These are phyloP conservation scores for Astrothelium macrocarpum DNA, from an alignment of 495 filamentous ascomycete genomes.

Conservation along the genomic window DNA sequence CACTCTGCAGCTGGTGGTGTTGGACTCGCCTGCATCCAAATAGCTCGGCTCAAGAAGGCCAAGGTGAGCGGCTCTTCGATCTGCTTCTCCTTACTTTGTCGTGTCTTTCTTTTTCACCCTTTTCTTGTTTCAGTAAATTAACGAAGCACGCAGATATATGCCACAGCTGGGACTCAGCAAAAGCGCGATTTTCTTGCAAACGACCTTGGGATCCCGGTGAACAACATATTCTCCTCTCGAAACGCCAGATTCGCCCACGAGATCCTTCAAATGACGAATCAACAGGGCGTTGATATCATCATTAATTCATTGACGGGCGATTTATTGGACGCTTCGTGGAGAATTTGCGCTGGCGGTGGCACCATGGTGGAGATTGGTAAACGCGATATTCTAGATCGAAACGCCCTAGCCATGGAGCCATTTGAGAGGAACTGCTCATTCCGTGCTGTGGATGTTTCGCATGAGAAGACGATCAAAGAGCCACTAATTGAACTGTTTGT, in stretches of 20 bases:
- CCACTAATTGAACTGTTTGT: neutral
- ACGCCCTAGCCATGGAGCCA: constrained; percentile 24
- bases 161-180: constrained; percentile 38
- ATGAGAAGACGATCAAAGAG: constrained; percentile 1
- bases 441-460: constrained; percentile 13
- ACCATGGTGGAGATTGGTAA: constrained; percentile 40
- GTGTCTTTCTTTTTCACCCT: no score
- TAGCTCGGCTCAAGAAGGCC: constrained; percentile 24
- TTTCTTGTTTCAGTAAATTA: no score
- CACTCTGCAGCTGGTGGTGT: constrained; percentile 41
- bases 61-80: neutral
- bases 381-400: constrained; percentile 32
- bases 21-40: constrained; percentile 41
- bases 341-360: constrained; percentile 29
- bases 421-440: constrained; percentile 20
- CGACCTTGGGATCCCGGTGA: constrained; percentile 29
- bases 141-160: constrained; percentile 31
- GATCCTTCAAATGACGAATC: constrained; percentile 9
- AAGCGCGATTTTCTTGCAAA: constrained; percentile 34
- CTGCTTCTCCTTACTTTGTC: no score
- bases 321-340: constrained; percentile 15
- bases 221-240: constrained; percentile 31
- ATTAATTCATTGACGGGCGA: constrained; percentile 16
- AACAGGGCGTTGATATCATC: constrained; percentile 19
- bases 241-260: constrained; percentile 7